These are phyloP conservation scores for Cercophora scortea DNA, from an alignment of 495 filamentous ascomycete species.

Conservation along the genomic window DNA sequence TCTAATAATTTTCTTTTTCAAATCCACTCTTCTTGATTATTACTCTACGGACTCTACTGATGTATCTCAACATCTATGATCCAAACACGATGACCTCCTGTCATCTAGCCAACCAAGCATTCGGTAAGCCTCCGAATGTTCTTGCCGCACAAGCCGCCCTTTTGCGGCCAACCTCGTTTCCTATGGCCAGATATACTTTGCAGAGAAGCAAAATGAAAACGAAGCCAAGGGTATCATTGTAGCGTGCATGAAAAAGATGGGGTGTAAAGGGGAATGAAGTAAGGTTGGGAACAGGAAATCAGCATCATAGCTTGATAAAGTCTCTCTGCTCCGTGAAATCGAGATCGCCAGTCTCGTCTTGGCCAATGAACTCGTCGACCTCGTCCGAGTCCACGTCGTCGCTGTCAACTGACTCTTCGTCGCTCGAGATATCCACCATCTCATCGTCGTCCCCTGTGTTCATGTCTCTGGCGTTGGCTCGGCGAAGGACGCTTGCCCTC, in stretches of 20 bases:
- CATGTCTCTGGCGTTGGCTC: conserved; percentile 19
- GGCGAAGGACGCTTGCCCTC: conserved; percentile 61
- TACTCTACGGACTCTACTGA: too few species aligned
- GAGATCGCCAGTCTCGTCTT: conserved; percentile 29
- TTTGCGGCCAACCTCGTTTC: neutral
- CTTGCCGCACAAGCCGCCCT: neutral
- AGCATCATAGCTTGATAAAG: conserved; percentile 37
- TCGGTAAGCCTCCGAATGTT: neutral
- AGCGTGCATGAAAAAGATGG: neutral
- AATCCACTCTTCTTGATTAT: too few species aligned
- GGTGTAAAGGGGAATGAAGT: neutral
- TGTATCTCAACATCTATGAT: too few species aligned
- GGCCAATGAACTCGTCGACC: conserved; percentile 61
- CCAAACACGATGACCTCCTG: neutral
- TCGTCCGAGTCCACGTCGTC: conserved; percentile 88
- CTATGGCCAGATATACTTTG: neutral
- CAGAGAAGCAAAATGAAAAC: conserved; percentile 1
- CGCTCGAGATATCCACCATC: conserved; percentile 73
- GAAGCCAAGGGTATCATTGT: conserved; percentile 11
- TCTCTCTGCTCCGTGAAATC: conserved; percentile 38
- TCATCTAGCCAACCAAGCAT: neutral
- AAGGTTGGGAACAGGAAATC: neutral
- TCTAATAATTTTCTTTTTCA: too few species aligned
- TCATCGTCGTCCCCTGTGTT: conserved; percentile 44
- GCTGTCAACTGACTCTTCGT: conserved; percentile 70